Evolutionary conservation across 495 filamentous ascomycete species (phyloP).

Genomic region (Neurospora discreta): DNA sequence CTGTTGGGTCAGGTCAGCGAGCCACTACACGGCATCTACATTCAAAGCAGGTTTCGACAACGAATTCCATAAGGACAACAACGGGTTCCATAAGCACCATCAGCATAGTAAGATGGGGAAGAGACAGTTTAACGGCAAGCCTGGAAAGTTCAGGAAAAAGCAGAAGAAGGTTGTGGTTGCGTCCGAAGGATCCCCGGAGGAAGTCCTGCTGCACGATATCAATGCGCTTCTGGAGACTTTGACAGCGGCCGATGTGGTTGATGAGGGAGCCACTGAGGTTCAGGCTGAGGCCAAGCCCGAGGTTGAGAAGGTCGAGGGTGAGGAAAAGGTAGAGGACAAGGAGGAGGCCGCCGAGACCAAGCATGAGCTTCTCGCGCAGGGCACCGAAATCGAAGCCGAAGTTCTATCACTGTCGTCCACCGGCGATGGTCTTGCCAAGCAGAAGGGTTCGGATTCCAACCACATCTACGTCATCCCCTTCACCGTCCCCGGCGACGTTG

Average conservation of each 20-base stretch:
- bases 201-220: slow-evolving; percentile 65
- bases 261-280: slow-evolving; percentile 6
- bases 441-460: slow-evolving; percentile 47
- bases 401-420: slow-evolving; percentile 74
- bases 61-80: not conserved
- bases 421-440: slow-evolving; percentile 71
- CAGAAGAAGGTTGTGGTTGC: slow-evolving; percentile 11
- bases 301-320: not conserved
- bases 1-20: not conserved
- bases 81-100: not conserved
- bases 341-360: slow-evolving; percentile 4
- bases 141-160: slow-evolving; percentile 9
- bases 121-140: slow-evolving; percentile 5
- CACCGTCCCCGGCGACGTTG: slow-evolving; percentile 66
- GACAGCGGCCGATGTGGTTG: slow-evolving; percentile 26
- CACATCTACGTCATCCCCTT: slow-evolving; percentile 89
- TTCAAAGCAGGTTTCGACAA: not conserved
- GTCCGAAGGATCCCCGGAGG: slow-evolving; percentile 46
- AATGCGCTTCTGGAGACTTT: slow-evolving; percentile 47
- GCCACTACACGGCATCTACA: not conserved
- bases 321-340: not conserved
- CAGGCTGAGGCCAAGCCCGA: slow-evolving; percentile 1
- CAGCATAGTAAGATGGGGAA: not conserved
- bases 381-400: slow-evolving; percentile 67
- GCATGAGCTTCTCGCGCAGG: slow-evolving; percentile 42